Conservation (phyloP, 768 basidiomycete genomes). For the Amanita rubescens region DNA sequence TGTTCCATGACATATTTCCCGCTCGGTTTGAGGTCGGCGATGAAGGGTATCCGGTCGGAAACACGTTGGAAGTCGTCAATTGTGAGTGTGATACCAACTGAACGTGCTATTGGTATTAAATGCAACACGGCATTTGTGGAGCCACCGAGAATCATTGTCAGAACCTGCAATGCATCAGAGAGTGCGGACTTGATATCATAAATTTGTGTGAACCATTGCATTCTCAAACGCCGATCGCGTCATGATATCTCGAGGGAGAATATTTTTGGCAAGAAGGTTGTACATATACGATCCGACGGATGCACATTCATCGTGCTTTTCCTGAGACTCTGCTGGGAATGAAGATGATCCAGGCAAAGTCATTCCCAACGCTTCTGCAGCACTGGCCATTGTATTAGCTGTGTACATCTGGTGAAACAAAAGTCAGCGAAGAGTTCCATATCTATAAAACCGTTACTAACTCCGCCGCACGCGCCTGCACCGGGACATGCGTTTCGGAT, state of each 20-base stretch:
- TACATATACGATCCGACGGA: conserved; percentile 77
- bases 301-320: conserved; percentile 82
- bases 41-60: conserved; percentile 88
- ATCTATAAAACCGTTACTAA: conserved; percentile 30
- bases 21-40: conserved; percentile 94
- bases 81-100: conserved; percentile 81
- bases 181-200: neutral
- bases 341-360: conserved; percentile 94
- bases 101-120: conserved; percentile 94
- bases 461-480: conserved; percentile 95
- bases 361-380: conserved; percentile 95
- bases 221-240: conserved; percentile 95
- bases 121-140: conserved; percentile 98
- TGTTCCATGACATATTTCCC: conserved; percentile 99
- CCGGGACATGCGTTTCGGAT: conserved; percentile 95
- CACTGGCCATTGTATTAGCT: conserved; percentile 97
- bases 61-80: conserved; percentile 93
- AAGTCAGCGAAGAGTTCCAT: conserved; percentile 2
- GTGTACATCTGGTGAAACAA: conserved; percentile 78
- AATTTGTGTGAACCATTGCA: conserved; percentile 65
- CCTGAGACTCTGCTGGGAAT: conserved; percentile 87
- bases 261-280: conserved; percentile 83
- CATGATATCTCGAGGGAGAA: conserved; percentile 95
- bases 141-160: conserved; percentile 96
- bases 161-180: conserved; percentile 44